phyloP scores from a whole-genome alignment of 768 basidiomycete genomes.

The Suillus ampliporus region DNA sequence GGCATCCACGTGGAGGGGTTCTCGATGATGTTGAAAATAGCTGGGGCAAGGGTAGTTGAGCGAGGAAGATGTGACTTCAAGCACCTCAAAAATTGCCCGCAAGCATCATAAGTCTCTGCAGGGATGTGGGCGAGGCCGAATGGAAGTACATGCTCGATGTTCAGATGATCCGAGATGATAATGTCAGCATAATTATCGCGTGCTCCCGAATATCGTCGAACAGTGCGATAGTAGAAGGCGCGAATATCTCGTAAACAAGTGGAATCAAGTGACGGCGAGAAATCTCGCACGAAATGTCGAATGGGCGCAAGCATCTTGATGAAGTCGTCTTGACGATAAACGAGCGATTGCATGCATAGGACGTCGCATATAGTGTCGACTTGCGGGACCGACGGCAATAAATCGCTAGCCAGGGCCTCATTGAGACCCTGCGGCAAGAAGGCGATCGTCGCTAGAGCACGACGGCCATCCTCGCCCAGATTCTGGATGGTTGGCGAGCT shows the following conservation, averaged over 20 bases:
- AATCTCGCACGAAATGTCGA: conserved; percentile 1
- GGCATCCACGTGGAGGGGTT: not conserved
- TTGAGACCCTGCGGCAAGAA: conserved; percentile 8
- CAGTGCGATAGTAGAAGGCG: not conserved
- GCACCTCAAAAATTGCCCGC: not conserved
- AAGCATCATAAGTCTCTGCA: not conserved
- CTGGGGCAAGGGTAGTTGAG: not conserved
- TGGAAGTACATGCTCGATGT: not conserved
- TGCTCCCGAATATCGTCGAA: not conserved
- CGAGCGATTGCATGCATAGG: not conserved
- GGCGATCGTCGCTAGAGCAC: not conserved
- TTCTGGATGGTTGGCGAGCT: too few species aligned
- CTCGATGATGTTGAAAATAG: not conserved
- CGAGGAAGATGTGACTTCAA: not conserved
- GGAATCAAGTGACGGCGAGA: not conserved
- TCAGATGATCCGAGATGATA: not conserved
- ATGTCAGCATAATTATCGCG: not conserved
- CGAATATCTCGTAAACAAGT: too few species aligned
- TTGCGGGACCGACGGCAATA: not conserved
- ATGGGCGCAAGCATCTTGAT: not conserved
- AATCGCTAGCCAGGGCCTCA: not conserved
- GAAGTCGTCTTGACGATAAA: not conserved
- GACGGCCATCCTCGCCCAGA: not conserved
- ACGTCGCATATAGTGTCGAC: not conserved
- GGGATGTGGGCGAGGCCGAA: not conserved